Base-by-base conservation (phyloP, 164 flowering plant species). In the Vitis cinerea region DNA sequence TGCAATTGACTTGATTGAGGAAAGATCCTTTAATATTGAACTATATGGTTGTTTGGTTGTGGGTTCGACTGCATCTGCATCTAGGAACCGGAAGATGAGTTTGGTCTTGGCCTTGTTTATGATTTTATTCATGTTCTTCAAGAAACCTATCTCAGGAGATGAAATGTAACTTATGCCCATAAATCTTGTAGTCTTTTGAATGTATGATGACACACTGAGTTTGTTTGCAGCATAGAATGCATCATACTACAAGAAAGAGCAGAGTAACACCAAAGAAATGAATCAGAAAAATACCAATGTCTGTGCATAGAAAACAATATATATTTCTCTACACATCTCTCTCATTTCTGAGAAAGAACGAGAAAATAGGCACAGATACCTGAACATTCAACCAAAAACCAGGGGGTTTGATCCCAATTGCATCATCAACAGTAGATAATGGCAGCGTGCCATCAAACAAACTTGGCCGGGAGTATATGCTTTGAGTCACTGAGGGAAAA, bases 61-160 rank as follows among this genome's bases (percentile, higher is more conserved):
- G 7, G 97, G 97, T 67, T 96, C 99, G 12, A 80, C 54, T 10
- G 60, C 81, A 50, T 88, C 77, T 2, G 64, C 65, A 1, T 65
- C 78, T 15, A 74, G 75, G 77, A 90, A 81, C 51, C 69, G 79
- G 71, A 96, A 86, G 60, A 93, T 67, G 30, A 89, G 82, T 81
- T 87, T 93, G 52, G 91, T 84, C 63, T 52, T 82, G 62, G 61
- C 70, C 72, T 61, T 75, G 55, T 75, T 77, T 52, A 85, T 59
- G 63, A 69, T 78, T 3, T 74, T 74, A 4, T 44, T 75, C 14
- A 96, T 63, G 69, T 66, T 55, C 75, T 88, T 93, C 78, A 96
- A 73, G 79, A 96, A 86, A 8, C 80, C 87, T 8, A 92, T 79
- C 71, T 96, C 99, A 3, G 98, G 85, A 12, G 97, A 93, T 54